Base-by-base conservation (phyloP, 1,284 basidiomycete species). In the Peniophora sp. region DNA sequence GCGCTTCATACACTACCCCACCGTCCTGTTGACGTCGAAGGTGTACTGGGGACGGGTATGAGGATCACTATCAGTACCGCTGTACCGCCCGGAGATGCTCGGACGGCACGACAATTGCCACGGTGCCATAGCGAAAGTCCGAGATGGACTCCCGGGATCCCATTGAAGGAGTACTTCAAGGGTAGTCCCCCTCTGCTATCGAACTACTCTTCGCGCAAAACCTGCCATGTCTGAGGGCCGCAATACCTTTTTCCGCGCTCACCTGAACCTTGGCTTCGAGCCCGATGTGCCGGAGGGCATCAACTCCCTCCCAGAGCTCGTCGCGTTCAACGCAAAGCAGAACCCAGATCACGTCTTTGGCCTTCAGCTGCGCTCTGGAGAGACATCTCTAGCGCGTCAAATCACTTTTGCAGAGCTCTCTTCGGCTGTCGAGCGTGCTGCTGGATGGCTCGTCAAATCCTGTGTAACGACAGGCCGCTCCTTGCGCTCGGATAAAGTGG, bases 311-410 rank as follows among this genome's bases (percentile, higher is more conserved):
- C 66, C 66, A 15, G 65, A 69, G 47, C 61, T 70, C 44, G 63
- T 71, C 34, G 62, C 64, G 18, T 69, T 68, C 57, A 60, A 59
- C 43, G 64, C 68, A 2, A 52, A 50, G 20, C 57, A 67, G 49
- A 70, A 70, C 46, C 60, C 64, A 11, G 55, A 66, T 47, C 65
- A 67, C 27, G 57, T 64, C 17, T 70, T 69, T 47, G 66, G 67
- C 35, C 52, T 66, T 9, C 68, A 71, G 52, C 53, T 53, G 48
- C 57, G 62, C 22, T 22, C 55, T 37, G 58, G 55, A 24, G 24
- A 49, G 27, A 55, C 60, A 23, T 27, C 47, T 3, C 15, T 54
- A 8, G 61, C 62, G 6, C 59, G 56, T 52, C 51, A 58, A 43
- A 66, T 70, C 45, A 65, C 68, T 14, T 68, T 67, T 50, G 55